phyloP scores from a whole-genome alignment of 1,284 basidiomycete genomes.

The Phellopilus nigrolimitatus region DNA sequence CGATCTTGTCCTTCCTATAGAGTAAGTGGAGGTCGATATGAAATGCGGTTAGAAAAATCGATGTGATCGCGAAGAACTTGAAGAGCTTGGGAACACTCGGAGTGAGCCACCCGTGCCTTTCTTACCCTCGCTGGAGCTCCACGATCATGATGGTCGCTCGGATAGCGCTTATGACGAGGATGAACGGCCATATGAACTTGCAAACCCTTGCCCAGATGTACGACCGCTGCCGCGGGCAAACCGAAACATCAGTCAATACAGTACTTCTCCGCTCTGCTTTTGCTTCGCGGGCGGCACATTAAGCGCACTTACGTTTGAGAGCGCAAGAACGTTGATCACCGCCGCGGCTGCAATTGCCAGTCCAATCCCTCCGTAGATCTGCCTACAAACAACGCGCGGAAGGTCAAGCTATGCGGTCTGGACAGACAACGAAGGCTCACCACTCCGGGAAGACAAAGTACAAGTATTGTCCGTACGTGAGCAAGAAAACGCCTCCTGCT shows the following conservation, averaged over 20 bases:
- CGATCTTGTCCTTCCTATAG: slow-evolving; percentile 60
- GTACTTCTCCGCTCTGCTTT: neutral
- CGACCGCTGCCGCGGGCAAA: no score
- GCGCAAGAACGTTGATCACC: slow-evolving; percentile 55
- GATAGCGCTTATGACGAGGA: slow-evolving; percentile 61
- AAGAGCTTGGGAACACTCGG: slow-evolving; percentile 20
- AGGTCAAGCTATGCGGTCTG: neutral
- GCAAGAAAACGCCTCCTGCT: slow-evolving; percentile 63
- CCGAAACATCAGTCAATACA: slow-evolving; percentile 9
- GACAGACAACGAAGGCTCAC: slow-evolving; percentile 32
- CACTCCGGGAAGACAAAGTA: slow-evolving; percentile 72
- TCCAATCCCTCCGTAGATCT: slow-evolving; percentile 72
- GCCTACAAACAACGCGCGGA: slow-evolving; percentile 37
- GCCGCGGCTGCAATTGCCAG: slow-evolving; percentile 54
- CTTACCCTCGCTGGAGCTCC: slow-evolving; percentile 64
- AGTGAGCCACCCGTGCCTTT: slow-evolving; percentile 15
- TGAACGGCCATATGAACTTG: slow-evolving; percentile 70
- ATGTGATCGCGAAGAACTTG: slow-evolving; percentile 16
- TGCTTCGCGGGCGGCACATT: neutral
- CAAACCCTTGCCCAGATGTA: slow-evolving; percentile 67
- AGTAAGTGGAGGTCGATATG: slow-evolving; percentile 23
- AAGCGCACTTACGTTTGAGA: slow-evolving; percentile 55
- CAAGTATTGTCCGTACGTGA: slow-evolving; percentile 59
- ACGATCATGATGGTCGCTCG: slow-evolving; percentile 74
- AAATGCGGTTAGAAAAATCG: slow-evolving; percentile 12